Conservation (phyloP, 2,329 filamentous ascomycete species). For the Aspergillus sclerotialis region DNA sequence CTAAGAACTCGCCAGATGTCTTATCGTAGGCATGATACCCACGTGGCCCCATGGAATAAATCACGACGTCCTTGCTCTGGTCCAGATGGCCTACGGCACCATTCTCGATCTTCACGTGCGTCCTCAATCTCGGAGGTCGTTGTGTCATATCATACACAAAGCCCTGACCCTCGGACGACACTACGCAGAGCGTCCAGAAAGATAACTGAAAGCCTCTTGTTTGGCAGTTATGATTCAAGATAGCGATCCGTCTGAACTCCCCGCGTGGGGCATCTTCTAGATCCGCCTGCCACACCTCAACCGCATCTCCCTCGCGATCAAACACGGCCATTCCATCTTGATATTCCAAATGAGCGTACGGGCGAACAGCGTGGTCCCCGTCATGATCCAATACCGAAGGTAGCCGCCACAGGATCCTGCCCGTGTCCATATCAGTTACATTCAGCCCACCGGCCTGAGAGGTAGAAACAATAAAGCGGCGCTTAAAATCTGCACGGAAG, state of each 20-base stretch:
- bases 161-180: slow-evolving; percentile 37
- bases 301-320: slow-evolving; percentile 37
- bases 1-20: slow-evolving; percentile 29
- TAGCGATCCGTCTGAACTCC: slow-evolving; percentile 33
- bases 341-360: slow-evolving; percentile 43
- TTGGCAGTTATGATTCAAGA: slow-evolving; percentile 36
- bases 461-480: slow-evolving; percentile 40
- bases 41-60: slow-evolving; percentile 38
- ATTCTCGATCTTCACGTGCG: slow-evolving; percentile 31
- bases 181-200: slow-evolving; percentile 39
- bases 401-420: slow-evolving; percentile 32
- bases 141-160: slow-evolving; percentile 41
- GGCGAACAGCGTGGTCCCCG: slow-evolving; percentile 29
- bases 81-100: slow-evolving; percentile 41
- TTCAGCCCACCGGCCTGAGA: slow-evolving; percentile 40
- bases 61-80: slow-evolving; percentile 34
- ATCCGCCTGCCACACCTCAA: slow-evolving; percentile 41
- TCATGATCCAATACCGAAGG: slow-evolving; percentile 20
- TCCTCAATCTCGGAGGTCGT: slow-evolving; percentile 26
- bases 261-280: slow-evolving; percentile 27
- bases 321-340: slow-evolving; percentile 41
- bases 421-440: slow-evolving; percentile 42
- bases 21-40: slow-evolving; percentile 41
- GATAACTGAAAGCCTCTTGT: slow-evolving; percentile 42
- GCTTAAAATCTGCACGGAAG: slow-evolving; percentile 41